Conservation (phyloP, 2,329 filamentous ascomycete genomes). For the Nemania serpens region DNA sequence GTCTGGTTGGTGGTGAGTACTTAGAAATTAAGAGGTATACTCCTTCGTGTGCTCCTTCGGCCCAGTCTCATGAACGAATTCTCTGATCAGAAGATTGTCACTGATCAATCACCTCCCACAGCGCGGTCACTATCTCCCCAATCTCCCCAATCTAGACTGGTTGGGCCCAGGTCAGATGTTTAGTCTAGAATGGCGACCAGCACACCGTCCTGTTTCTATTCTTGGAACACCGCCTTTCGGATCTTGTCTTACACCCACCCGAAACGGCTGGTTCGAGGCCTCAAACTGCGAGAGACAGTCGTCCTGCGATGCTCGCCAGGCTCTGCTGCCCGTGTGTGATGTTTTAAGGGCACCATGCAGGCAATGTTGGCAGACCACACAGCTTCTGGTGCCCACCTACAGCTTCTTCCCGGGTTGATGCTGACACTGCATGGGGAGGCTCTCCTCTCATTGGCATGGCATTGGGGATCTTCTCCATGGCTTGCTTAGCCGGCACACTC, state of each 20-base stretch:
- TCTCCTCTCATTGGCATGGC: slow-evolving; percentile 27
- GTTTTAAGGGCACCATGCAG: slow-evolving; percentile 17
- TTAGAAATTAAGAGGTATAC: too few relatives aligned
- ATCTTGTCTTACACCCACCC: slow-evolving; percentile 19
- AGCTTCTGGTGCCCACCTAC: slow-evolving; percentile 19
- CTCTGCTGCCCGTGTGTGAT: slow-evolving; percentile 7
- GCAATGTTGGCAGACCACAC: slow-evolving; percentile 18
- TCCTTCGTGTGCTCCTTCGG: not conserved
- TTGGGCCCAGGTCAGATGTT: slow-evolving; percentile 17
- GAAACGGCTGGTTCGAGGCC: slow-evolving; percentile 16
- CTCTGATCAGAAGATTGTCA: not conserved
- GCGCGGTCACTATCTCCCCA: not conserved
- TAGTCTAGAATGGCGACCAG: slow-evolving; percentile 17
- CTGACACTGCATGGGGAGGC: slow-evolving; percentile 28
- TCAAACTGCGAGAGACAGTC: slow-evolving; percentile 1
- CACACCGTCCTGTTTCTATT: slow-evolving; percentile 22
- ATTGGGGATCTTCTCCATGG: slow-evolving; percentile 27
- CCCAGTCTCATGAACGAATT: not conserved
- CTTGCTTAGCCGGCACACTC: slow-evolving; percentile 29
- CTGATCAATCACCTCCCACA: too few relatives aligned
- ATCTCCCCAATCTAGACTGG: not conserved
- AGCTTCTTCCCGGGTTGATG: slow-evolving; percentile 25
- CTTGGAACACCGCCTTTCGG: slow-evolving; percentile 23
- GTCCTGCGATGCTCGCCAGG: slow-evolving; percentile 4
- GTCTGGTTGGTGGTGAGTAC: slow-evolving; percentile 2